phyloP scores from a whole-genome alignment of 805 yeast species.

The Wickerhamiella occidentalis region DNA sequence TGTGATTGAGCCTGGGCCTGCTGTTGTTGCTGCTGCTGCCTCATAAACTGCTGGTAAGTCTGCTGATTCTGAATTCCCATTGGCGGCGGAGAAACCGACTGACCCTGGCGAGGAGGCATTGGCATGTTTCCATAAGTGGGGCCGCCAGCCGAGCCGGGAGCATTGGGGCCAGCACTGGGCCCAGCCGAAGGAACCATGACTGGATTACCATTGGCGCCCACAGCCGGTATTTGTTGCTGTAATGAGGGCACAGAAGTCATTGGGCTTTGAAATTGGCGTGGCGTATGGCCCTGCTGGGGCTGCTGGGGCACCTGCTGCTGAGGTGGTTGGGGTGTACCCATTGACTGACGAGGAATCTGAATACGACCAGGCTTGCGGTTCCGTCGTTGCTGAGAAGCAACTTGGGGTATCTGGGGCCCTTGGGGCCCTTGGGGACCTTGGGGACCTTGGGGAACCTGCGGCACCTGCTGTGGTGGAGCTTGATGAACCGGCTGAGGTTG shows the following conservation, averaged over 20 bases:
- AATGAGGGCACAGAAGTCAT: neutral
- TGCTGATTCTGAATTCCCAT: neutral
- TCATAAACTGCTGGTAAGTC: slow-evolving; percentile 6
- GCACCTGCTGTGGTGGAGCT: neutral
- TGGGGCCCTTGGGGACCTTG: neutral
- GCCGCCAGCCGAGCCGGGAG: neutral
- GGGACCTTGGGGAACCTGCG: neutral
- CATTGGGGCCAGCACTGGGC: neutral
- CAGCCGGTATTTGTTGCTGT: neutral
- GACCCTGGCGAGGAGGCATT: neutral
- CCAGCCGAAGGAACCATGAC: neutral
- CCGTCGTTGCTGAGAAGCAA: neutral
- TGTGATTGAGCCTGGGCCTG: slow-evolving; percentile 8
- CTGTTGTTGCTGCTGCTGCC: slow-evolving; percentile 14
- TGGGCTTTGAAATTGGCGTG: neutral
- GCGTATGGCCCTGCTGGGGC: neutral
- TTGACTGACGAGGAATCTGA: slow-evolving; percentile 11
- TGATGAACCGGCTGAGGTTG: slow-evolving; percentile 4
- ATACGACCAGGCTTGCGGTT: slow-evolving; percentile 10
- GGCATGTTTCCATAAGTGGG: neutral
- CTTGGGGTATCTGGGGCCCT: neutral
- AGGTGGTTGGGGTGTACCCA: slow-evolving; percentile 14
- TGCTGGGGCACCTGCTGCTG: slow-evolving; percentile 12
- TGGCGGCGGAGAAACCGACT: neutral
- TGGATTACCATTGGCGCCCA: neutral